A percentile compares a stretch with the other conserved stretches of the same genome.
phyloP scores from a whole-genome alignment of 495 filamentous ascomycete genomes.

The Penicillium robsamsonii region DNA sequence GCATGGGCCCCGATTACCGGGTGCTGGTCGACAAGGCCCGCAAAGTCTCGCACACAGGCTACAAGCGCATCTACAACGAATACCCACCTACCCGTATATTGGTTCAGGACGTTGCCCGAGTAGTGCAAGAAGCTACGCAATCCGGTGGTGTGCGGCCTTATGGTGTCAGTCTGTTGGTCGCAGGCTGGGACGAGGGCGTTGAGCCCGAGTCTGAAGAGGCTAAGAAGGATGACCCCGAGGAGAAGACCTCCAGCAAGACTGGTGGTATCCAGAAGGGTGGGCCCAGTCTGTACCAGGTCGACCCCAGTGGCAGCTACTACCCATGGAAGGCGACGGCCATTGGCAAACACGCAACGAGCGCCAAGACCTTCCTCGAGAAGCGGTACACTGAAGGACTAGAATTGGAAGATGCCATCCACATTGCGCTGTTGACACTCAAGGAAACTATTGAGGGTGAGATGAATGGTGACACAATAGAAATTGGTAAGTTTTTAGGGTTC shows the following conservation, averaged over 20 bases:
- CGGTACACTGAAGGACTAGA: constrained; percentile 95
- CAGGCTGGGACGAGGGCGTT: constrained; percentile 96
- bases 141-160: constrained; percentile 97
- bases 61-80: constrained; percentile 99
- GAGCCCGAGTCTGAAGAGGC: constrained; percentile 67
- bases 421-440: constrained; percentile 95
- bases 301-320: constrained; percentile 95
- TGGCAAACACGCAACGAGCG: constrained; percentile 95
- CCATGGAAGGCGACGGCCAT: constrained; percentile 99
- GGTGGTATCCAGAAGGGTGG: constrained; percentile 94
- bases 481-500: constrained; percentile 59
- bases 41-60: constrained; percentile 97
- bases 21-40: constrained; percentile 96
- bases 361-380: constrained; percentile 99
- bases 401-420: constrained; percentile 97
- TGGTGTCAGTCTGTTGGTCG: constrained; percentile 90
- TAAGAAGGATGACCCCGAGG: constrained; percentile 49
- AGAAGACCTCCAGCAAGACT: constrained; percentile 75
- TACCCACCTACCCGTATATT: constrained; percentile 98
- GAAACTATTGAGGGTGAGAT: constrained; percentile 99
- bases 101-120: constrained; percentile 95
- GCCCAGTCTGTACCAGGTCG: constrained; percentile 96
- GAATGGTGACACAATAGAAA: constrained; percentile 98
- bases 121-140: constrained; percentile 99
- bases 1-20: constrained; percentile 98